Evolutionary conservation across 2,329 filamentous ascomycete genomes (phyloP).

Genomic region (Cercospora janseana): DNA sequence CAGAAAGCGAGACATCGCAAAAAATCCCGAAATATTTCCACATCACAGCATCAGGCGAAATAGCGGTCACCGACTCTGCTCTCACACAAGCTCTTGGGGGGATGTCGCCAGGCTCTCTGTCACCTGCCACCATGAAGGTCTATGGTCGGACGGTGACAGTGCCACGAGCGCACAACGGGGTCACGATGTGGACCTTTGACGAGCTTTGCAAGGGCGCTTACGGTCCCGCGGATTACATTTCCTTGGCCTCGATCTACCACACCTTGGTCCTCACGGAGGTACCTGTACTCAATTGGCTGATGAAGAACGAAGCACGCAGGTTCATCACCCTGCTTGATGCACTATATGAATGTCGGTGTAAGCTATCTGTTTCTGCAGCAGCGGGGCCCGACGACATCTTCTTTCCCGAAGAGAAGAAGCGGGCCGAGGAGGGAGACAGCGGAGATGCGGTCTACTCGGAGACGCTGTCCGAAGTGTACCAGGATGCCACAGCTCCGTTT

Average conservation of each 20-base stretch:
- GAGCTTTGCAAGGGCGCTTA: conserved; percentile 64
- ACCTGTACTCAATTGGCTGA: conserved; percentile 63
- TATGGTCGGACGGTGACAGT: conserved; percentile 65
- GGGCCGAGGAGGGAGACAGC: conserved; percentile 24
- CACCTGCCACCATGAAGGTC: conserved; percentile 47
- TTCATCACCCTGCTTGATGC: conserved; percentile 71
- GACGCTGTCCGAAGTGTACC: conserved; percentile 70
- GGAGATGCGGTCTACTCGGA: conserved; percentile 61
- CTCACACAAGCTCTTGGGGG: conserved; percentile 21
- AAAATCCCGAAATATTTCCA: conserved; percentile 26
- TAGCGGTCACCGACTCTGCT: conserved; percentile 21
- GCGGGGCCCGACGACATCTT: conserved; percentile 71
- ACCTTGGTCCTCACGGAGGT: conserved; percentile 72
- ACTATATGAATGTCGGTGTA: conserved; percentile 77
- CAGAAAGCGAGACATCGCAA: neutral
- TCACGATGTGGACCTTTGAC: conserved; percentile 65
- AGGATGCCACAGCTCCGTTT: conserved; percentile 74
- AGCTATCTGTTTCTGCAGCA: conserved; percentile 66
- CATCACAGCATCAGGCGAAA: conserved; percentile 10
- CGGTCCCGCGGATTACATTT: conserved; percentile 80
- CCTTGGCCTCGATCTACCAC: conserved; percentile 74
- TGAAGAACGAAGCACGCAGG: conserved; percentile 77
- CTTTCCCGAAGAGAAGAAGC: conserved; percentile 60
- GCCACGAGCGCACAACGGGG: conserved; percentile 57
- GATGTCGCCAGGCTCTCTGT: conserved; percentile 40